These are phyloP conservation scores for Podila verticillata DNA, from an alignment of 192 early-diverging fungal genomes.

Conservation along the genomic window DNA sequence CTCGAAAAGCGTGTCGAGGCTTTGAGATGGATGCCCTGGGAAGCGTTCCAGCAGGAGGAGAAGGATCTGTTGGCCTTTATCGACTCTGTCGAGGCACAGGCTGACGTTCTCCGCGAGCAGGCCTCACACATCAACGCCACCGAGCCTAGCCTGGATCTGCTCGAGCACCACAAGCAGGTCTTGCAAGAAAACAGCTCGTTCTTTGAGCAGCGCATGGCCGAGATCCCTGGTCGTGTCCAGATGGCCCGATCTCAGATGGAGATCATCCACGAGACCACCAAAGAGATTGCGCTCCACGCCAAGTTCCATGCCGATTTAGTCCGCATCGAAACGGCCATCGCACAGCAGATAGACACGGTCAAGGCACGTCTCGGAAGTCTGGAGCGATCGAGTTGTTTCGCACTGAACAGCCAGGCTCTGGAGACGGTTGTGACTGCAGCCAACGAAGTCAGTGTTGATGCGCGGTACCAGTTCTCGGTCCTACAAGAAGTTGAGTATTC, in stretches of 20 bases:
- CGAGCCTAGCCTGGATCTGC: not conserved
- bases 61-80: slow-evolving; percentile 24
- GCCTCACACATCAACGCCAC: slow-evolving; percentile 2
- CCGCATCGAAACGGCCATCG: slow-evolving; percentile 44
- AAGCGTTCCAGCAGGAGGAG: slow-evolving; percentile 42
- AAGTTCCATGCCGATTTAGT: slow-evolving; percentile 51
- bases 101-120: slow-evolving; percentile 11
- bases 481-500: slow-evolving; percentile 50
- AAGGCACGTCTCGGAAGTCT: slow-evolving; percentile 37
- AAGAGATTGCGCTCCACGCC: slow-evolving; percentile 48
- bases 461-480: slow-evolving; percentile 42
- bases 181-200: slow-evolving; percentile 24
- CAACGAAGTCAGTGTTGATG: slow-evolving; percentile 35
- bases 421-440: slow-evolving; percentile 32
- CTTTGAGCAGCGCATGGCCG: slow-evolving; percentile 24
- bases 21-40: slow-evolving; percentile 50
- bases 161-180: slow-evolving; percentile 12
- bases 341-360: slow-evolving; percentile 47
- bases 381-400: slow-evolving; percentile 50
- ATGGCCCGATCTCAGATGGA: slow-evolving; percentile 25
- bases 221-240: slow-evolving; percentile 23
- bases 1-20: slow-evolving; percentile 47
- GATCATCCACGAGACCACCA: slow-evolving; percentile 38
- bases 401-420: slow-evolving; percentile 37
- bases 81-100: slow-evolving; percentile 15